Conservation (phyloP, 1,139 yeast genomes). For the Hansenula sp. region DNA sequence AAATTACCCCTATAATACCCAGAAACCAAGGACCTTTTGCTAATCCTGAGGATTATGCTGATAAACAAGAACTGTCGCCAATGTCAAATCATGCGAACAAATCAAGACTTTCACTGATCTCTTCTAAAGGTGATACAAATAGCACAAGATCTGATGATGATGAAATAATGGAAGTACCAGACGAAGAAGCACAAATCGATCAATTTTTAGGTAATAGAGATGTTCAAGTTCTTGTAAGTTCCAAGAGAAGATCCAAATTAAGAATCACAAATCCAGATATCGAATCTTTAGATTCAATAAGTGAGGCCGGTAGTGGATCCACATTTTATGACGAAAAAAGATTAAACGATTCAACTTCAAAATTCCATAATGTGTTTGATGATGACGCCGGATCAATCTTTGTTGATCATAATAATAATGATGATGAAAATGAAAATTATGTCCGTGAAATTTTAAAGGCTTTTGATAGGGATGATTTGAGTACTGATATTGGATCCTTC, state of each 20-base stretch:
- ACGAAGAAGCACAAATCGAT: constrained; percentile 30
- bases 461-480: constrained; percentile 8
- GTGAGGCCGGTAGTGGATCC: not conserved
- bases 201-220: constrained; percentile 49
- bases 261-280: constrained; percentile 64
- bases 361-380: not conserved
- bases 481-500: not conserved
- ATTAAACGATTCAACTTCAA: not conserved
- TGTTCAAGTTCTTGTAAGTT: constrained; percentile 71
- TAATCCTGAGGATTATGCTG: constrained; percentile 20
- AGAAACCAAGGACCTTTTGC: constrained; percentile 16
- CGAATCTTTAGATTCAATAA: constrained; percentile 17
- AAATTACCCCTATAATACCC: not conserved
- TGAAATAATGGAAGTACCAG: constrained; percentile 7
- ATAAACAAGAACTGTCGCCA: constrained; percentile 14
- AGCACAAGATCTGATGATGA: constrained; percentile 6
- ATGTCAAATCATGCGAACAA: constrained; percentile 8
- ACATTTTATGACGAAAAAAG: not conserved
- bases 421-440: constrained; percentile 9
- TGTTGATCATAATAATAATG: constrained; percentile 1
- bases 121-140: constrained; percentile 1
- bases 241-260: constrained; percentile 60
- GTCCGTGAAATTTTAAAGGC: constrained; percentile 14
- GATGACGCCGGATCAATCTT: constrained; percentile 2
- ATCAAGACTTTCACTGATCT: constrained; percentile 8